A percentile compares a stretch with the other conserved stretches of the same genome.
phyloP scores from a whole-genome alignment of 345 rosid genomes.

The Boechera retrofracta region DNA sequence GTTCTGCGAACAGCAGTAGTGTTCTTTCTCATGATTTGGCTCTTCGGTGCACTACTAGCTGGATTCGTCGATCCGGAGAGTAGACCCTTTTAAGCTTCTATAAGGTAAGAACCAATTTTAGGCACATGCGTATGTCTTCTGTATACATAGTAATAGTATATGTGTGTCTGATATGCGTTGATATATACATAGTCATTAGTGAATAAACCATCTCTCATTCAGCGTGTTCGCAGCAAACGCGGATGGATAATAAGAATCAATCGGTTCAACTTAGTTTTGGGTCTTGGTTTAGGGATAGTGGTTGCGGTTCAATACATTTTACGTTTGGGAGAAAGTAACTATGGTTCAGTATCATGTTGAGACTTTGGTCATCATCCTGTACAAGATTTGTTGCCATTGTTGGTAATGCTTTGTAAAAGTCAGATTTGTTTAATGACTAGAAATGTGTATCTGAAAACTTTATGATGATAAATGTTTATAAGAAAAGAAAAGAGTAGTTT shows the following conservation, averaged over 20 bases:
- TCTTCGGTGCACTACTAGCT: slow-evolving; percentile 56
- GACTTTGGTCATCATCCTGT: slow-evolving; percentile 12
- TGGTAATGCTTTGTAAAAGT: background rate
- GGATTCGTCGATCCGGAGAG: slow-evolving; percentile 67
- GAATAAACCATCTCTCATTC: slow-evolving; percentile 29
- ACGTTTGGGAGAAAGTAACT: slow-evolving; percentile 9
- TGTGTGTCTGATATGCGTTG: slow-evolving; percentile 3
- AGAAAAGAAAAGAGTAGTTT: background rate
- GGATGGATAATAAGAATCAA: slow-evolving; percentile 5
- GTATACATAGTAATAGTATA: slow-evolving; percentile 16
- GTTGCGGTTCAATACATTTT: background rate
- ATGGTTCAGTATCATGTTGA: slow-evolving; percentile 22
- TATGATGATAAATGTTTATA: background rate
- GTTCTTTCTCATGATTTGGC: slow-evolving; percentile 70
- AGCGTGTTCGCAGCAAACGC: slow-evolving; percentile 11
- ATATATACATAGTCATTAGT: slow-evolving; percentile 20
- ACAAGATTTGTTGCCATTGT: slow-evolving; percentile 2
- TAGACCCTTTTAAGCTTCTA: slow-evolving; percentile 49
- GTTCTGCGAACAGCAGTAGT: slow-evolving; percentile 65
- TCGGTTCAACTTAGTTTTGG: slow-evolving; percentile 20
- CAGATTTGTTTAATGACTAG: background rate
- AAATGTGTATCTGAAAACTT: background rate
- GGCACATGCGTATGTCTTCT: slow-evolving; percentile 1
- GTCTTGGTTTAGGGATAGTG: slow-evolving; percentile 21
- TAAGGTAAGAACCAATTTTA: slow-evolving; percentile 25